Base-by-base conservation (phyloP, 495 filamentous ascomycete genomes). In the Saxophila tyrrhenica region DNA sequence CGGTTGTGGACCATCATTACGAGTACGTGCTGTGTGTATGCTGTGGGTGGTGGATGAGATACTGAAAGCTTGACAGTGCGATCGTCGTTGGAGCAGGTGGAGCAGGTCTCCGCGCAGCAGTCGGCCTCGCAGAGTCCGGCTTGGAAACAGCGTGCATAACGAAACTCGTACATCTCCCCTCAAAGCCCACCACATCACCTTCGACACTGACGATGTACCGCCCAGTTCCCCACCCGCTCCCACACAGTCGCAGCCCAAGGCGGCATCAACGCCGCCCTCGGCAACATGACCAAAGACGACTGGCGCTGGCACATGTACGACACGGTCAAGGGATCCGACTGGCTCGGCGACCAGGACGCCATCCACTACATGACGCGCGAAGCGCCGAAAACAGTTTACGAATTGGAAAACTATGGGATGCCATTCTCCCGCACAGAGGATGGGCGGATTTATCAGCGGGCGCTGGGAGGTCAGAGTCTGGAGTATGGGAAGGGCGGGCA, bases 301-400 rank as follows among this genome's bases (percentile, higher is more conserved):
- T 97, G 91, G 91, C 83, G 91, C 71, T 96, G 91, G 91, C 91
- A 97, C 75, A 96, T 96, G 91, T 97, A 96, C 77, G 91, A 97
- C 72, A 97, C 91, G 45, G 91, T 97, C 57, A 97, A 97, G 76
- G 91, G 91, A 63, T 94, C 87, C 51, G 91, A 97, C 77, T 97
- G 91, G 91, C 79, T 97, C 29, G 91, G 91, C 69, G 91, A 97
- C 73, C 91, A 97, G 74, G 91, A 97, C 72, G 91, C 91, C 48
- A 97, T 97, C 67, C 91, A 97, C 72, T 97, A 97, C 75, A 97
- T 97, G 91, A 95, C 91, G 57, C 79, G 89, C 57, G 92, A 96
- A 71, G 91, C 91, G 20, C 89, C 91, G 22, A 80, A 82, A 50
- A 88, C 84, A 63, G 89, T 97, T 54, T 86, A 92, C 67, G 91